Evolutionary conservation across 2,329 filamentous ascomycete species (phyloP).

Genomic region (Volutella citrinella): DNA sequence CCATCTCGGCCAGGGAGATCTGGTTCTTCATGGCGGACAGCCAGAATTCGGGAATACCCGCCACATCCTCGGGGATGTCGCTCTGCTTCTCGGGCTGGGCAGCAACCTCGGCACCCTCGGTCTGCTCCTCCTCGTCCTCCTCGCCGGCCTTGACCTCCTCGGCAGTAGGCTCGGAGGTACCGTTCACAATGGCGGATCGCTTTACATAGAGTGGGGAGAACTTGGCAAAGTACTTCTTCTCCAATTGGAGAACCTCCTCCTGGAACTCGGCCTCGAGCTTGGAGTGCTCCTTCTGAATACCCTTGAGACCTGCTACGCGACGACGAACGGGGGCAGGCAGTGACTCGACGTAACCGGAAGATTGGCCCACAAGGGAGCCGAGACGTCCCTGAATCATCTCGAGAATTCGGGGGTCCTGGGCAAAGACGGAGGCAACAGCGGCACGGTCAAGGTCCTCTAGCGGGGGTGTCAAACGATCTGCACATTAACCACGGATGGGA

Average conservation of each 20-base stretch:
- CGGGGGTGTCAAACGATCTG: conserved; percentile 16
- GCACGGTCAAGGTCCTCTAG: conserved; percentile 87
- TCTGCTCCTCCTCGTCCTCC: conserved; percentile 73
- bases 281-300: conserved; percentile 97
- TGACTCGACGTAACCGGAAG: conserved; percentile 97
- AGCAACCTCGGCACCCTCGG: conserved; percentile 62
- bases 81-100: conserved; percentile 56
- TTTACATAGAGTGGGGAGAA: conserved; percentile 97
- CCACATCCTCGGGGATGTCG: conserved; percentile 53
- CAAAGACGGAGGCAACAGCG: conserved; percentile 87
- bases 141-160: conserved; percentile 85
- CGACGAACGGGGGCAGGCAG: conserved; percentile 85
- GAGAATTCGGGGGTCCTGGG: conserved; percentile 90
- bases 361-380: conserved; percentile 86
- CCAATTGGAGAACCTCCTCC: conserved; percentile 93
- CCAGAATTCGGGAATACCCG: conserved; percentile 98
- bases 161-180: conserved; percentile 78
- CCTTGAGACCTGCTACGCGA: conserved; percentile 92
- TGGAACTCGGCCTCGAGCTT: conserved; percentile 99
- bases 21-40: conserved; percentile 99
- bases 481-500: conserved; percentile 6
- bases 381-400: conserved; percentile 98
- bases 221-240: conserved; percentile 99
- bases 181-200: conserved; percentile 90
- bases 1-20: conserved; percentile 94